phyloP scores from a whole-genome alignment of 306 rosid species.

The Canavalia ensiformis region DNA sequence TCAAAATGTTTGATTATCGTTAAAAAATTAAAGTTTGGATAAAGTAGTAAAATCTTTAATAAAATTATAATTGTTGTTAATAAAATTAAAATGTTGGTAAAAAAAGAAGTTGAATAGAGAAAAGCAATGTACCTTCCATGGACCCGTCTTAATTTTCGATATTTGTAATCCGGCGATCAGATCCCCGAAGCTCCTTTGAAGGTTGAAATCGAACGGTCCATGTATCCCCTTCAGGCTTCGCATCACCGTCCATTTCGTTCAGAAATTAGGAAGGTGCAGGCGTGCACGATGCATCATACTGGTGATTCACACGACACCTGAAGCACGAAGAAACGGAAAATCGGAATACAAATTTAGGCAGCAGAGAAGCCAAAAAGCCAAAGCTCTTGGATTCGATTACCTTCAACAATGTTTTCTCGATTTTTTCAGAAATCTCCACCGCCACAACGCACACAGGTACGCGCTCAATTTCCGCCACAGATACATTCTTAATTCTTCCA shows the following conservation, averaged over 20 bases:
- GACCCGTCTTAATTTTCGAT: background rate
- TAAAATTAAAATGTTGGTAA: background rate
- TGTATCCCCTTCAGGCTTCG: slow-evolving; percentile 18
- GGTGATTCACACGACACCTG: slow-evolving; percentile 50
- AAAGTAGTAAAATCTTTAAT: background rate
- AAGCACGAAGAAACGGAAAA: slow-evolving; percentile 51
- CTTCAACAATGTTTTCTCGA: slow-evolving; percentile 70
- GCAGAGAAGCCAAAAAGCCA: slow-evolving; percentile 47
- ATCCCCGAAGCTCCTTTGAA: background rate
- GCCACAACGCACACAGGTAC: slow-evolving; percentile 59
- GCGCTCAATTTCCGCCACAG: slow-evolving; percentile 31
- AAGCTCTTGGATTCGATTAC: slow-evolving; percentile 43
- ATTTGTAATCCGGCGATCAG: background rate
- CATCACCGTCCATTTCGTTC: slow-evolving; percentile 48
- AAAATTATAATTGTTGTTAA: background rate
- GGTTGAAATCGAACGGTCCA: slow-evolving; percentile 42
- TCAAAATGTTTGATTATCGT: no score
- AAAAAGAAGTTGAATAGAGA: no score
- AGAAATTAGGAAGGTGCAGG: background rate
- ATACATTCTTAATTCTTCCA: slow-evolving; percentile 19
- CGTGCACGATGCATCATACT: slow-evolving; percentile 47
- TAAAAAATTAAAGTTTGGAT: no score
- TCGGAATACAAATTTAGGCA: slow-evolving; percentile 28
- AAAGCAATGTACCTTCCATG: background rate
- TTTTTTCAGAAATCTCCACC: slow-evolving; percentile 57